Conservation (phyloP, 2,329 filamentous ascomycete genomes). For the Colletotrichum sp. region DNA sequence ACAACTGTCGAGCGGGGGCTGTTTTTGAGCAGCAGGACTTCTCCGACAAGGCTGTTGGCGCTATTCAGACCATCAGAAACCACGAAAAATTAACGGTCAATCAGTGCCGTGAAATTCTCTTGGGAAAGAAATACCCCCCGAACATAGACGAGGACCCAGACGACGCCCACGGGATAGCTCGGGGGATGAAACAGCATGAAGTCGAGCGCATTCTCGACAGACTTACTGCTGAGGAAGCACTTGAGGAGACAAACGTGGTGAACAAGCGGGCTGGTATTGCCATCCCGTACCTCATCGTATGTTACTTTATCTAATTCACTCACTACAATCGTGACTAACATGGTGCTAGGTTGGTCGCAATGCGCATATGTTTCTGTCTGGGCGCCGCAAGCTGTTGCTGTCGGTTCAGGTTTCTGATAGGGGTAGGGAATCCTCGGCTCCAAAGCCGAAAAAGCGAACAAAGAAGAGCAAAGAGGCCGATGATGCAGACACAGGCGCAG, state of each 20-base stretch:
- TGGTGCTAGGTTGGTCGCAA: conserved; percentile 40
- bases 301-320: conserved; percentile 32
- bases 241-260: conserved; percentile 72
- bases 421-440: conserved; percentile 27
- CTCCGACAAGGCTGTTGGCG: conserved; percentile 74
- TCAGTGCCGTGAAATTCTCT: conserved; percentile 84
- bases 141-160: conserved; percentile 58
- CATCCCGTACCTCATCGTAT: conserved; percentile 73
- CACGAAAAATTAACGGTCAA: conserved; percentile 70
- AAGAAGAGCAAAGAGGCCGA: conserved; percentile 40
- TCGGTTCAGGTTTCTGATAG: conserved; percentile 42
- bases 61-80: conserved; percentile 70
- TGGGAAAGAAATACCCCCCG: conserved; percentile 69
- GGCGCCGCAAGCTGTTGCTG: conserved; percentile 50
- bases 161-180: conserved; percentile 71
- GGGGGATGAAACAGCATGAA: conserved; percentile 73
- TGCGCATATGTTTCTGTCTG: conserved; percentile 47
- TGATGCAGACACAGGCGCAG: conserved; percentile 28
- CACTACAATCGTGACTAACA: neutral
- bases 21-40: conserved; percentile 79
- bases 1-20: conserved; percentile 82
- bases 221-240: conserved; percentile 74
- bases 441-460: conserved; percentile 36
- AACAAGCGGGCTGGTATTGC: conserved; percentile 70
- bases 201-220: conserved; percentile 84